Evolutionary conservation across 106 monocot species (phyloP), one percentile per base, ranked within the genome.

Genomic region (Dioscorea zingiberensis): DNA sequence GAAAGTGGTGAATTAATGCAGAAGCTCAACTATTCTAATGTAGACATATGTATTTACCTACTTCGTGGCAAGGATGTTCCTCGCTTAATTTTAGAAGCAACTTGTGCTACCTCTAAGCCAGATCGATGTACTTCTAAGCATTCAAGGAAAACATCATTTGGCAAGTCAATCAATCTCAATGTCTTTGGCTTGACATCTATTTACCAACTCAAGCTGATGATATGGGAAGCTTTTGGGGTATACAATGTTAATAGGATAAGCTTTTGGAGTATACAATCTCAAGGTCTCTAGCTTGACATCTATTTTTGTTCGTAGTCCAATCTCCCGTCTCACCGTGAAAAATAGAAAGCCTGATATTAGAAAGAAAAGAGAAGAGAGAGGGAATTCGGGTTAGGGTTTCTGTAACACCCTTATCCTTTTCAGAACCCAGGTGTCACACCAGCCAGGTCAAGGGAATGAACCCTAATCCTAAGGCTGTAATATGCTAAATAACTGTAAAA

Each of bases 221-320:
- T 98, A 60, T 98, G 98, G 98, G 98, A 98, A 80, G 79, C 81
- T 26, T 98, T 93, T 78, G 98, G 98, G 89, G 98, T 98, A 98
- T 64, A 53, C 48, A 38, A 13, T 28, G 48, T 49, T 51, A 15
- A 26, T 44, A 18, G n/a, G 24, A 14, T 62, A 25, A 21, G 10
- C 10, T 38, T n/a, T 30, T 38, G n/a, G n/a, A n/a, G n/a, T n/a
- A n/a, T n/a, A n/a, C n/a, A n/a, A n/a, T n/a, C n/a, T n/a, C n/a
- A n/a, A n/a, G n/a, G n/a, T n/a, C n/a, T n/a, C n/a, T n/a, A n/a
- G n/a, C n/a, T n/a, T n/a, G n/a, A n/a, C n/a, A n/a, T n/a, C n/a
- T n/a, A n/a, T 30, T 30, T 38, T 38, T 38, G 38, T 6, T 38
- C 38, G 38, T 38, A 38, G 38, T 38, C 38, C 38, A 6, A 38